Evolutionary conservation across 169 alveolate species (phyloP).

Genomic region (Plasmodium relictum): DNA sequence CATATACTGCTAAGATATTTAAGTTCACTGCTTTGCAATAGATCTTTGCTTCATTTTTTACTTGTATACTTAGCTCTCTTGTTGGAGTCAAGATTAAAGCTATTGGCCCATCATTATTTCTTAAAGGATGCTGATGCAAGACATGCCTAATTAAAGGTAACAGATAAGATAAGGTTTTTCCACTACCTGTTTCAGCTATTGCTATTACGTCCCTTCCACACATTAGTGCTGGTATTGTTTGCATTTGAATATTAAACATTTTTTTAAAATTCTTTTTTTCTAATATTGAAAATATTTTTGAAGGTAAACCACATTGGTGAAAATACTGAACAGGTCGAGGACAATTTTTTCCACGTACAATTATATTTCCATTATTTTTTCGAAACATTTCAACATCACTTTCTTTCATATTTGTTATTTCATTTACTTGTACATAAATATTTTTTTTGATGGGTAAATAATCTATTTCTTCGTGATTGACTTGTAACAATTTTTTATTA

Average conservation of each 20-base stretch:
- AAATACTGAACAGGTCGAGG: conserved; percentile 96
- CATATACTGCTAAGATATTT: conserved; percentile 92
- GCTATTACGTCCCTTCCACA: conserved; percentile 98
- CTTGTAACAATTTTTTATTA: conserved; percentile 89
- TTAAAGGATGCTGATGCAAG: conserved; percentile 88
- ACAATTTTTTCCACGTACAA: conserved; percentile 94
- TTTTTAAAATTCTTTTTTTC: conserved; percentile 92
- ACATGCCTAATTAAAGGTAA: conserved; percentile 98
- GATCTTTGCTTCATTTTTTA: conserved; percentile 89
- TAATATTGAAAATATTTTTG: conserved; percentile 91
- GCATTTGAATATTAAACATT: conserved; percentile 98
- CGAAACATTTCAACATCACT: conserved; percentile 93
- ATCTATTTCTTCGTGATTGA: conserved; percentile 89
- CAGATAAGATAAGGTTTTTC: conserved; percentile 98
- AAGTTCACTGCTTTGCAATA: conserved; percentile 88
- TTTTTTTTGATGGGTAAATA: conserved; percentile 91
- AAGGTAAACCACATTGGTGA: conserved; percentile 98
- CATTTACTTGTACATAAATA: conserved; percentile 91
- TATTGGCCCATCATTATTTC: conserved; percentile 94
- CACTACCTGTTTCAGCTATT: conserved; percentile 99
- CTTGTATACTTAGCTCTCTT: conserved; percentile 95
- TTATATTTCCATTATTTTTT: conserved; percentile 91
- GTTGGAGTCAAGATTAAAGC: conserved; percentile 95
- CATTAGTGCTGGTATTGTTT: conserved; percentile 95
- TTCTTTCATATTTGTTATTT: conserved; percentile 89